Conservation (phyloP, 495 filamentous ascomycete species). For the Neurospora tetrasperma region DNA sequence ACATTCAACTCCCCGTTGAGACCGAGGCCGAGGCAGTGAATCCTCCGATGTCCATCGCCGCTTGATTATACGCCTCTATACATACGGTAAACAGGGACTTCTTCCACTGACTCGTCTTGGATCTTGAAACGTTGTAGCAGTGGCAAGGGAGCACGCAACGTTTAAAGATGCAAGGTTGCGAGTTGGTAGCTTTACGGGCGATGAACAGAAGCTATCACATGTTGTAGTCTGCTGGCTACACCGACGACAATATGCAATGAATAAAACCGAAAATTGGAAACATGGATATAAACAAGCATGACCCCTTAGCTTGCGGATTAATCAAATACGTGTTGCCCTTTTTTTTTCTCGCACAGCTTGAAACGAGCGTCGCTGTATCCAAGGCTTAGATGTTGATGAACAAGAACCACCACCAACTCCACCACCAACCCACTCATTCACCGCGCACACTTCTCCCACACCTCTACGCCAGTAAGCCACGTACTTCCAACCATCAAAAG, state of each 20-base stretch:
- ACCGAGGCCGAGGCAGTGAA: background rate
- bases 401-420: background rate
- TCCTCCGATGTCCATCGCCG: background rate
- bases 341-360: background rate
- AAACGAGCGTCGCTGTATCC: background rate
- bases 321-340: background rate
- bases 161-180: background rate
- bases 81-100: background rate
- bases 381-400: background rate
- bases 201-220: background rate
- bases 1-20: background rate
- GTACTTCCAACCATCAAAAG: conserved; percentile 48
- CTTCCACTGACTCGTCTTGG: background rate
- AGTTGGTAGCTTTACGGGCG: background rate
- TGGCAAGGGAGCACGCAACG: background rate
- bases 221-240: background rate
- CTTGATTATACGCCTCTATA: background rate
- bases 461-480: conserved; percentile 42
- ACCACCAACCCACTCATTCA: conserved; percentile 6
- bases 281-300: background rate
- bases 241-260: background rate
- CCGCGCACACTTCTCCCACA: conserved; percentile 44
- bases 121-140: background rate
- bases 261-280: background rate
- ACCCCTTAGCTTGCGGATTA: background rate